A percentile compares a stretch with the other conserved stretches of the same genome.
These are phyloP conservation scores for Gossypium sturtianum DNA, from an alignment of 345 rosid species.

Conservation along the genomic window DNA sequence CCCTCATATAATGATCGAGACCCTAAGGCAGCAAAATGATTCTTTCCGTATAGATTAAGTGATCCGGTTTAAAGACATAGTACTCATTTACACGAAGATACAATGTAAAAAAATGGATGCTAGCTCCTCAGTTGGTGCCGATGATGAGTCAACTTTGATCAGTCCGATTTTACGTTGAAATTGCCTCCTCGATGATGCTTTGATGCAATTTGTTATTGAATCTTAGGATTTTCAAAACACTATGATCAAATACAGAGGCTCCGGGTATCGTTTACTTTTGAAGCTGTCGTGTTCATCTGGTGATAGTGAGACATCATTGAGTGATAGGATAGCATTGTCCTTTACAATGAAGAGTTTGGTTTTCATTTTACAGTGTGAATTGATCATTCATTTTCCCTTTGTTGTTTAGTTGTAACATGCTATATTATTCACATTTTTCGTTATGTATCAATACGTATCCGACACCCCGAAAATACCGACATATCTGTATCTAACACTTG, in stretches of 20 bases:
- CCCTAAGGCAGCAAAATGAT: slow-evolving; percentile 58
- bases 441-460: too few species aligned
- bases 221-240: slow-evolving; percentile 2
- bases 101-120: slow-evolving; percentile 12
- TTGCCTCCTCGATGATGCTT: not conserved
- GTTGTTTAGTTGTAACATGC: too few species aligned
- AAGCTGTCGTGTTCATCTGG: not conserved
- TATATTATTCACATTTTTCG: too few species aligned
- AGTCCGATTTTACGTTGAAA: not conserved
- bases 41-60: slow-evolving; percentile 66
- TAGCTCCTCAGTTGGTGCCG: slow-evolving; percentile 1
- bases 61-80: slow-evolving; percentile 21
- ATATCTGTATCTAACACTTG: too few species aligned
- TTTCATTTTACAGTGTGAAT: too few species aligned
- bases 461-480: too few species aligned
- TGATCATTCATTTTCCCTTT: too few species aligned
- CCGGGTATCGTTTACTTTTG: not conserved
- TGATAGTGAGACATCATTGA: not conserved
- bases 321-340: slow-evolving; percentile 8
- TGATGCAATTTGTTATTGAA: not conserved
- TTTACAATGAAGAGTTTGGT: too few species aligned
- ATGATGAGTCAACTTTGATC: slow-evolving; percentile 8
- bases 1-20: slow-evolving; percentile 68
- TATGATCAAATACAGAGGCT: not conserved
- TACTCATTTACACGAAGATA: slow-evolving; percentile 25